Percentiles rank a stretch among this genome's conserved stretches.
phyloP scores from a whole-genome alignment of 768 basidiomycete species.

The Amanita exitialis region DNA sequence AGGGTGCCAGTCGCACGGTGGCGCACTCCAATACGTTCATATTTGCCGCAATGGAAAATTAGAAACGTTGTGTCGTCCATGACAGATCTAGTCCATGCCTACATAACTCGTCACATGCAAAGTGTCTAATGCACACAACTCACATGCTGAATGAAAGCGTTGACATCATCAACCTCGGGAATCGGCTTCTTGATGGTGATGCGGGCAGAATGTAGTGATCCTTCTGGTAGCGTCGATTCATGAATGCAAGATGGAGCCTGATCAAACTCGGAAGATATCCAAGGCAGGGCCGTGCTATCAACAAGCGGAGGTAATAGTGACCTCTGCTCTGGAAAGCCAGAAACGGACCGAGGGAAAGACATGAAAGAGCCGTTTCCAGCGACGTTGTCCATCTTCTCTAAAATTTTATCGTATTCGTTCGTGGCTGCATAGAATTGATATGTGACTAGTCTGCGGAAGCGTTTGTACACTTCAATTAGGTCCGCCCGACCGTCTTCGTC shows the following conservation, averaged over 20 bases:
- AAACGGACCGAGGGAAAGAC: background rate
- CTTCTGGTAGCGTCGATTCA: no score
- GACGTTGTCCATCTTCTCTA: background rate
- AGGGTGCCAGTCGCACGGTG: background rate
- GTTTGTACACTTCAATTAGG: background rate
- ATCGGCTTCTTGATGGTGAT: no score
- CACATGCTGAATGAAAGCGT: no score
- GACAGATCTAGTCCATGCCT: background rate
- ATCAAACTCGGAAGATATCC: no score
- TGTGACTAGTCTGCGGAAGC: background rate
- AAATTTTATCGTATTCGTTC: background rate
- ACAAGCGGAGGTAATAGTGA: no score
- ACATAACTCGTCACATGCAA: no score
- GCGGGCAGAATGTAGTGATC: no score
- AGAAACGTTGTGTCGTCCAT: background rate
- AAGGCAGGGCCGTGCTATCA: no score
- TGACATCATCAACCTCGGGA: no score
- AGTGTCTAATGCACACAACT: no score
- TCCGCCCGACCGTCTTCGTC: background rate
- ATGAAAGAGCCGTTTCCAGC: background rate
- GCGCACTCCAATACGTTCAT: conserved; percentile 1
- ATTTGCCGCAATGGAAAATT: background rate
- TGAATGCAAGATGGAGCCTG: no score
- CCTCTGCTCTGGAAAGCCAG: no score
- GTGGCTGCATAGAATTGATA: background rate